phyloP scores from a whole-genome alignment of 208 protist species.

The Kentomonas sorsogonicus region DNA sequence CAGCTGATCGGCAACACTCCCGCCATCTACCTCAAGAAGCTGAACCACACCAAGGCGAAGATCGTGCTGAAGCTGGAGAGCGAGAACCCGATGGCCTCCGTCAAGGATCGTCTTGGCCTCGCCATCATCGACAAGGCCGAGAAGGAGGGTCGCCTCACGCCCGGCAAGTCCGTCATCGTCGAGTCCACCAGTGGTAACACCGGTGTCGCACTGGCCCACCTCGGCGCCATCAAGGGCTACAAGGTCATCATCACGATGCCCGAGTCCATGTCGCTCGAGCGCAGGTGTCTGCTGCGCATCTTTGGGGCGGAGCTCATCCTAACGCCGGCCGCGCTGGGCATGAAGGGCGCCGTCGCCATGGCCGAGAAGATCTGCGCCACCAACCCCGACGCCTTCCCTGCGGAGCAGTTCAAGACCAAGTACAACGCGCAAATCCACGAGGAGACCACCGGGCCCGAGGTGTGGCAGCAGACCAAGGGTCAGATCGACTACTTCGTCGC shows the following conservation, averaged over 20 bases:
- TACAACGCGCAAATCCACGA: conserved; percentile 87
- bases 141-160: conserved; percentile 68
- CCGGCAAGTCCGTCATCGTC: conserved; percentile 78
- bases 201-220: conserved; percentile 77
- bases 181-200: conserved; percentile 91
- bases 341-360: conserved; percentile 83
- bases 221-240: conserved; percentile 79
- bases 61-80: conserved; percentile 85
- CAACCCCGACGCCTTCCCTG: conserved; percentile 70
- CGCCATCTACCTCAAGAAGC: conserved; percentile 79
- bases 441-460: conserved; percentile 88
- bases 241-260: conserved; percentile 89
- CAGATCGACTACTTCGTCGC: conserved; percentile 81
- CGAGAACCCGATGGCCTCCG: conserved; percentile 78
- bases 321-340: conserved; percentile 81
- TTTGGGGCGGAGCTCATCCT: conserved; percentile 88
- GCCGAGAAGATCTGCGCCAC: conserved; percentile 68
- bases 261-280: conserved; percentile 87
- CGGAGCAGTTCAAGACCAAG: conserved; percentile 83
- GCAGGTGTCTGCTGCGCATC: conserved; percentile 73
- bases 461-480: conserved; percentile 74
- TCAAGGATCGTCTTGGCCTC: conserved; percentile 85
- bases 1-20: conserved; percentile 87
- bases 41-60: conserved; percentile 69
- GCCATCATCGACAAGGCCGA: conserved; percentile 81